phyloP scores from a whole-genome alignment of 2,329 filamentous ascomycete species.

The Claviceps purpurea region DNA sequence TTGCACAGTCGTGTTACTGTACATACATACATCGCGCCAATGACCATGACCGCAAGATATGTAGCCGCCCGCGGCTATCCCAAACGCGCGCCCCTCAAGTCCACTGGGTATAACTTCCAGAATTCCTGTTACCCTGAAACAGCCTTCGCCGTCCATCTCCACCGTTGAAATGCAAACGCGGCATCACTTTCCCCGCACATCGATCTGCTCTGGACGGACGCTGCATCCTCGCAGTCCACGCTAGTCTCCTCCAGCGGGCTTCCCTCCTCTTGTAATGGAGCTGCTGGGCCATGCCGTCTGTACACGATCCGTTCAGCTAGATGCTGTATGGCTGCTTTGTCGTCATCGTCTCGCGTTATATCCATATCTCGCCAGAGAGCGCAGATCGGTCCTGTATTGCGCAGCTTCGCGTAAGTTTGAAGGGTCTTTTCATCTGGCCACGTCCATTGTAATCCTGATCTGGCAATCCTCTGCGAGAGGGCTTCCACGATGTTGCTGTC shows the following conservation, averaged over 20 bases:
- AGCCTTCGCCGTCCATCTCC: not conserved
- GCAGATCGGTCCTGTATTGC: slow-evolving; percentile 13
- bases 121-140: not conserved
- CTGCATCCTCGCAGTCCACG: not conserved
- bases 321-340: not conserved
- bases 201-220: not conserved
- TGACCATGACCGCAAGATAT: no score
- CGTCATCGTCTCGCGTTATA: slow-evolving; percentile 7
- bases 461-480: slow-evolving; percentile 17
- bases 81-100: not conserved
- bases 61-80: no score
- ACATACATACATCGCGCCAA: no score
- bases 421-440: slow-evolving; percentile 28
- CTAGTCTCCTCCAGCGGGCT: not conserved
- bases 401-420: slow-evolving; percentile 17
- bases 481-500: slow-evolving; percentile 15
- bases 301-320: not conserved
- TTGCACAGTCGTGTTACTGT: no score
- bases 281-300: not conserved
- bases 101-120: not conserved
- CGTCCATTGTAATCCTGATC: slow-evolving; percentile 14
- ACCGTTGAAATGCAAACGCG: not conserved
- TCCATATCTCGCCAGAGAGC: slow-evolving; percentile 14
- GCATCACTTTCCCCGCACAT: not conserved
- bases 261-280: not conserved